phyloP scores from a whole-genome alignment of 768 basidiomycete species.

The Suillus discolor region DNA sequence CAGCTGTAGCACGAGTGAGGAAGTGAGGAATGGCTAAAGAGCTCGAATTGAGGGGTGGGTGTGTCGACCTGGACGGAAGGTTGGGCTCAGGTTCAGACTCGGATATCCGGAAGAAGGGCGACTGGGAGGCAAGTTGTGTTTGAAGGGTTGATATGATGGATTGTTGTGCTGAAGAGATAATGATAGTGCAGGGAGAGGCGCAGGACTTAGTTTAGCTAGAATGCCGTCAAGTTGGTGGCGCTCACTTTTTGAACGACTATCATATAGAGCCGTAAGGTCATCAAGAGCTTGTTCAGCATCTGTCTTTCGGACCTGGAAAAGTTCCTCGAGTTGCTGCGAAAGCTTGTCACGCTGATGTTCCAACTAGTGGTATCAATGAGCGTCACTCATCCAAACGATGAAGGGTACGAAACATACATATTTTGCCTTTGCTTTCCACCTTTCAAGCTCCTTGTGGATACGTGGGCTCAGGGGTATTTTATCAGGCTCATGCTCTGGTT shows the following conservation, averaged over 20 bases:
- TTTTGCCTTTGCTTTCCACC: slow-evolving; percentile 33
- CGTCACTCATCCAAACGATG: background rate
- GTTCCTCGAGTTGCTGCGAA: slow-evolving; percentile 58
- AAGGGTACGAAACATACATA: slow-evolving; percentile 19
- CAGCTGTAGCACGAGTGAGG: slow-evolving; percentile 72
- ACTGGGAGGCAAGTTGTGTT: slow-evolving; percentile 54
- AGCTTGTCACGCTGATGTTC: slow-evolving; percentile 49
- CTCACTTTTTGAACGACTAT: slow-evolving; percentile 56
- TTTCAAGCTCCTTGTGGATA: slow-evolving; percentile 28
- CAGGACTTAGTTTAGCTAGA: background rate
- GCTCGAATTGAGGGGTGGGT: background rate
- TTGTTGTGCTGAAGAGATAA: slow-evolving; percentile 52
- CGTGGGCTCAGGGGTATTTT: background rate
- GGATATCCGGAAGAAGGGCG: slow-evolving; percentile 50
- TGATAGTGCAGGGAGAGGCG: background rate
- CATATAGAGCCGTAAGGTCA: slow-evolving; percentile 51
- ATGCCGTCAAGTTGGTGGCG: background rate
- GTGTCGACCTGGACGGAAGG: background rate
- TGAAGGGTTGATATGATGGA: slow-evolving; percentile 42
- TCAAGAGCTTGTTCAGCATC: slow-evolving; percentile 63
- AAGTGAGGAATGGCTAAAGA: slow-evolving; percentile 54
- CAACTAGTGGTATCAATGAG: slow-evolving; percentile 19
- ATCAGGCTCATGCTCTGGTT: background rate
- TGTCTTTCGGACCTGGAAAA: slow-evolving; percentile 57
- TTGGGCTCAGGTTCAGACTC: background rate